These are phyloP conservation scores for Colletotrichum cuscutae DNA, from an alignment of 2,329 filamentous ascomycete species.

Conservation along the genomic window DNA sequence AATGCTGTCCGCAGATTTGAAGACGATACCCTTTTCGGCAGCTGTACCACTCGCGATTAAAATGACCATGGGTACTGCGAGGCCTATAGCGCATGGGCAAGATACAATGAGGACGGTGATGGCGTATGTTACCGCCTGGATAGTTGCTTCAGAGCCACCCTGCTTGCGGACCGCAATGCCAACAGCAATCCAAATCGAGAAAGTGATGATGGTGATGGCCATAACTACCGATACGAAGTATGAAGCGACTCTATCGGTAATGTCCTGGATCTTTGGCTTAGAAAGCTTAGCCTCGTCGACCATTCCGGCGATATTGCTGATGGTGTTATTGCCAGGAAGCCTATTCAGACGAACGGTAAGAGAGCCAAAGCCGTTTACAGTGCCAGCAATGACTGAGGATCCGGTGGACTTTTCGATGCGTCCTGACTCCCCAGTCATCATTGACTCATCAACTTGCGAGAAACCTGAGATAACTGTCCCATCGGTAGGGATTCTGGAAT, in stretches of 20 bases:
- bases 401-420: constrained; percentile 68
- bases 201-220: constrained; percentile 65
- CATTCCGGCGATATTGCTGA: constrained; percentile 74
- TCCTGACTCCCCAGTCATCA: constrained; percentile 78
- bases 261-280: constrained; percentile 74
- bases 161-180: constrained; percentile 54
- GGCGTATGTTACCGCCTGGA: constrained; percentile 74
- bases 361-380: constrained; percentile 72
- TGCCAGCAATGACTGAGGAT: constrained; percentile 72
- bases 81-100: constrained; percentile 81
- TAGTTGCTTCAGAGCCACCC: constrained; percentile 59
- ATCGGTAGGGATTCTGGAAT: constrained; percentile 73
- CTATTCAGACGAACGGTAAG: constrained; percentile 68
- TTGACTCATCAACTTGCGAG: constrained; percentile 79
- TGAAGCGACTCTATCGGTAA: constrained; percentile 74
- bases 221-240: constrained; percentile 77
- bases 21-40: constrained; percentile 72
- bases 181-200: constrained; percentile 74
- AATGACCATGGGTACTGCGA: constrained; percentile 81
- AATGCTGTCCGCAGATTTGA: constrained; percentile 73
- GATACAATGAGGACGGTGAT: constrained; percentile 80
- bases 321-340: constrained; percentile 76
- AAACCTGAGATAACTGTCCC: constrained; percentile 71
- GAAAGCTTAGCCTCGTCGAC: constrained; percentile 76
- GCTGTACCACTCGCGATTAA: constrained; percentile 76